Evolutionary conservation across 495 filamentous ascomycete genomes (phyloP).

Genomic region (Schizothecium vesticola): DNA sequence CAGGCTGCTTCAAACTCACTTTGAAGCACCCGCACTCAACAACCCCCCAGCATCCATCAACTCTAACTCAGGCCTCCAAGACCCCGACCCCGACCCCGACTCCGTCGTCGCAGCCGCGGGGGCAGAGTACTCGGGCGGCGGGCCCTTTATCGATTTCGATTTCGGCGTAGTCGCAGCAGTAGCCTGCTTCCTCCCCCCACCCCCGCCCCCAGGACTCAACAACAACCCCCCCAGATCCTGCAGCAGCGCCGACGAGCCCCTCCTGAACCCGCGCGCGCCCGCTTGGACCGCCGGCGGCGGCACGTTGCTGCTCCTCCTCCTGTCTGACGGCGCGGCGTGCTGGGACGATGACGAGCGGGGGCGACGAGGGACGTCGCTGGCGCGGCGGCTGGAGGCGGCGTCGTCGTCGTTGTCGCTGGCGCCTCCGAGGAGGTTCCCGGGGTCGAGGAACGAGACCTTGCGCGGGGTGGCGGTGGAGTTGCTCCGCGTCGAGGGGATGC

Average conservation of each 20-base stretch:
- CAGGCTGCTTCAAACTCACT: not conserved
- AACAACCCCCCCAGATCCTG: constrained; percentile 56
- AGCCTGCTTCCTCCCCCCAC: constrained; percentile 14
- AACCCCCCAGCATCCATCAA: constrained; percentile 54
- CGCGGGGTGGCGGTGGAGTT: constrained; percentile 40
- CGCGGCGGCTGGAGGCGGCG: constrained; percentile 25
- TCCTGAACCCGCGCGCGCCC: constrained; percentile 29
- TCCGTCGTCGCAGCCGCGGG: not conserved
- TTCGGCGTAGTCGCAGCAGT: not conserved
- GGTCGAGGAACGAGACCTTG: constrained; percentile 64
- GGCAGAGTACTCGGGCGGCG: constrained; percentile 4
- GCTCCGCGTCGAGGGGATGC: constrained; percentile 22
- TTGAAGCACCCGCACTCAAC: constrained; percentile 28
- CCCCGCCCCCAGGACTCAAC: constrained; percentile 29
- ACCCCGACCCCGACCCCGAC: not conserved
- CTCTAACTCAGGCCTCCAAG: constrained; percentile 28
- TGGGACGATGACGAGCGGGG: not conserved
- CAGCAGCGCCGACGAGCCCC: constrained; percentile 49
- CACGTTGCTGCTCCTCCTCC: constrained; percentile 9
- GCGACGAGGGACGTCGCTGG: constrained; percentile 23
- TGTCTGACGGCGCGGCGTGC: not conserved
- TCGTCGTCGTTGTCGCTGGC: constrained; percentile 25
- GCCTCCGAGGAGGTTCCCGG: constrained; percentile 57
- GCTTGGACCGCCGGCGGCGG: constrained; percentile 34
- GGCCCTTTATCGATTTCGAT: constrained; percentile 19